Evolutionary conservation across 768 basidiomycete species (phyloP).

Genomic region (Sistotremastrum niveocremeum): DNA sequence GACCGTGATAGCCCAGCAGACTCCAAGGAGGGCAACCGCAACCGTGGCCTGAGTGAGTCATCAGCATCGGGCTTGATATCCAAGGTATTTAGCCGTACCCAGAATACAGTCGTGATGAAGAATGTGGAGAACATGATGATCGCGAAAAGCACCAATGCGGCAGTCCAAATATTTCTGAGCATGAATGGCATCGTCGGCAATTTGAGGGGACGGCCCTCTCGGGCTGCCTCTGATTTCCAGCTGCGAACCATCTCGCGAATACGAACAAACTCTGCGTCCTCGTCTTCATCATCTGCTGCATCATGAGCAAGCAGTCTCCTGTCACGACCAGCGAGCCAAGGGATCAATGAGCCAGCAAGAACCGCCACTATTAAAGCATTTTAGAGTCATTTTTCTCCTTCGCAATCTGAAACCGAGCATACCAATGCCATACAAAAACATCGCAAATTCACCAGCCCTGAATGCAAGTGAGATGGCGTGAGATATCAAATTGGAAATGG

Average conservation of each 20-base stretch:
- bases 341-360: slow-evolving; percentile 65
- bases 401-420: slow-evolving; percentile 9
- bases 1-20: slow-evolving; percentile 96
- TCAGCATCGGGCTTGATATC: neutral
- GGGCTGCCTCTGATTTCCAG: slow-evolving; percentile 78
- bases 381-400: neutral
- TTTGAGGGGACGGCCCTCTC: slow-evolving; percentile 56
- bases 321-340: slow-evolving; percentile 72
- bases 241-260: slow-evolving; percentile 57
- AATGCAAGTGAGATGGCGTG: too few species aligned
- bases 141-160: slow-evolving; percentile 69
- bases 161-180: slow-evolving; percentile 88
- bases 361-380: slow-evolving; percentile 56
- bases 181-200: slow-evolving; percentile 86
- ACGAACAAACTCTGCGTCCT: slow-evolving; percentile 59
- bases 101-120: slow-evolving; percentile 67
- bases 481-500: too few species aligned
- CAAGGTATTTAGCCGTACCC: slow-evolving; percentile 26
- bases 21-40: slow-evolving; percentile 74
- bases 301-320: slow-evolving; percentile 61
- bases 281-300: slow-evolving; percentile 48
- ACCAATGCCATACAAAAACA: slow-evolving; percentile 88
- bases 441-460: slow-evolving; percentile 64
- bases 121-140: slow-evolving; percentile 73
- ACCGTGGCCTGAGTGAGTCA: slow-evolving; percentile 46